Evolutionary conservation across 345 rosid genomes (phyloP).

Genomic region (Populus tremula): DNA sequence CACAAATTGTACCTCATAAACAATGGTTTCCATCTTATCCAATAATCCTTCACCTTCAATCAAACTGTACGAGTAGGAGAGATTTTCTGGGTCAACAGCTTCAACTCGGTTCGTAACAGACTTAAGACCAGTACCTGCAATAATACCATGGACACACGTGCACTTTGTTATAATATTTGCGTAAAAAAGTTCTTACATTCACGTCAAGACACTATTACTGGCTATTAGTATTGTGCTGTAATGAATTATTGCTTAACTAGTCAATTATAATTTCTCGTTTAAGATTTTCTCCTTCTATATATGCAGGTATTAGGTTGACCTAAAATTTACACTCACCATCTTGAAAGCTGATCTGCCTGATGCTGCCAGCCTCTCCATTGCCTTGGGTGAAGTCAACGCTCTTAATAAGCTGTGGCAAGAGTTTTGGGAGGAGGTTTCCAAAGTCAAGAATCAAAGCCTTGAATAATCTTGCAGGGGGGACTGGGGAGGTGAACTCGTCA

Average conservation of each 20-base stretch:
- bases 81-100: conserved; percentile 27
- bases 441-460: conserved; percentile 28
- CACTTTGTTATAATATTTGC: too few species aligned
- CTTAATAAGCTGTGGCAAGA: conserved; percentile 32
- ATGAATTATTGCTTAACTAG: too few species aligned
- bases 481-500: conserved; percentile 14
- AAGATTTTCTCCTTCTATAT: too few species aligned
- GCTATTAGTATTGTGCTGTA: too few species aligned
- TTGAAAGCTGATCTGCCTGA: conserved; percentile 21
- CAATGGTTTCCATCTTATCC: conserved; percentile 27
- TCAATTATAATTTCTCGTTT: too few species aligned
- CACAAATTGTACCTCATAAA: conserved; percentile 28
- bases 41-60: conserved; percentile 29
- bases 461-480: conserved; percentile 32
- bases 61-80: conserved; percentile 29
- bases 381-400: conserved; percentile 29
- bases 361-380: conserved; percentile 44
- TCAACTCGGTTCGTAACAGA: conserved; percentile 33
- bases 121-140: conserved; percentile 32
- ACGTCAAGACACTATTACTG: too few species aligned
- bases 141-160: too few species aligned
- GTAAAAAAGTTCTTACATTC: too few species aligned
- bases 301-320: too few species aligned
- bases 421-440: conserved; percentile 35
- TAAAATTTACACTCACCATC: neutral